Percentiles rank a stretch among this genome's conserved stretches.
Conservation (phyloP, 805 yeast species). For the Pichia californica region DNA sequence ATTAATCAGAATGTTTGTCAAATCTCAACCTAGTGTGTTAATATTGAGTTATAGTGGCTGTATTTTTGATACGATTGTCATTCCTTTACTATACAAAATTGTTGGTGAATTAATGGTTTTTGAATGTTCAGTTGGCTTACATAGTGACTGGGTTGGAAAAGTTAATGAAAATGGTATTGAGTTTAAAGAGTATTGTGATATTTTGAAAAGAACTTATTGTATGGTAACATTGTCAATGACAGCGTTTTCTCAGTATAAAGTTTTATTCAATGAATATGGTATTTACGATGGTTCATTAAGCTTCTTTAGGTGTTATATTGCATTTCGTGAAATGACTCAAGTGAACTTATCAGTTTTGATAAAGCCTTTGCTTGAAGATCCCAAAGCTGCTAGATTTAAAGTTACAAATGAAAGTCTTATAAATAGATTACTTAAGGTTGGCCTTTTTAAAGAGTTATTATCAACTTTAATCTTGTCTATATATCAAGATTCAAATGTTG, state of each 20-base stretch:
- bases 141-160: slow-evolving; percentile 6
- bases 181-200: slow-evolving; percentile 15
- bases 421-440: slow-evolving; percentile 18
- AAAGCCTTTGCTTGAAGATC: slow-evolving; percentile 13
- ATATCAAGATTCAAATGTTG: slow-evolving; percentile 26
- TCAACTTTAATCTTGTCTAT: slow-evolving; percentile 24
- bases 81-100: slow-evolving; percentile 21
- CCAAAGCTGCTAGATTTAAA: slow-evolving; percentile 1
- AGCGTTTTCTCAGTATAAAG: slow-evolving; percentile 20
- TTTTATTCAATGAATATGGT: slow-evolving; percentile 23
- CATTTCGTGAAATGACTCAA: slow-evolving; percentile 23
- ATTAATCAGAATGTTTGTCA: slow-evolving; percentile 23
- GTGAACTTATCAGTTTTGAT: slow-evolving; percentile 18
- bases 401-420: slow-evolving; percentile 14
- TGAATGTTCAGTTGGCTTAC: slow-evolving; percentile 13
- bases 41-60: slow-evolving; percentile 20
- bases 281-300: slow-evolving; percentile 21
- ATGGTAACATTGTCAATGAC: slow-evolving; percentile 23
- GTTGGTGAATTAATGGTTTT: slow-evolving; percentile 21
- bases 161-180: slow-evolving; percentile 9
- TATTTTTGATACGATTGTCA: slow-evolving; percentile 20
- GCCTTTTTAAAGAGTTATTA: slow-evolving; percentile 22
- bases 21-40: slow-evolving; percentile 15
- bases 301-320: slow-evolving; percentile 20
- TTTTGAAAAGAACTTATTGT: slow-evolving; percentile 22